A percentile compares a stretch with the other conserved stretches of the same genome.
Evolutionary conservation across 768 basidiomycete genomes (phyloP).

Genomic region (Cubamyces lactineus): DNA sequence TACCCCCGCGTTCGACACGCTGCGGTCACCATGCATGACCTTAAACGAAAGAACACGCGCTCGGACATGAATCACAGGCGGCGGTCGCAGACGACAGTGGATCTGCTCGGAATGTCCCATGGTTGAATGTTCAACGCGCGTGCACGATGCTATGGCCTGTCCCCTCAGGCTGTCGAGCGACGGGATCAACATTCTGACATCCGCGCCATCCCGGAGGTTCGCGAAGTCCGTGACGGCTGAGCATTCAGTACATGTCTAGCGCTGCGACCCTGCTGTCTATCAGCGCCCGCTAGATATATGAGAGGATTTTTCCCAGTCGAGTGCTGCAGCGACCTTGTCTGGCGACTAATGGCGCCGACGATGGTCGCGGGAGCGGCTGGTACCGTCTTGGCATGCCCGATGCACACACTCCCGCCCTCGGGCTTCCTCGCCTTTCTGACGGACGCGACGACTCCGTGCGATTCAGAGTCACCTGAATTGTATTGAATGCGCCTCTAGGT

Average conservation of each 20-base stretch:
- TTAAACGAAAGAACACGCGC: background rate
- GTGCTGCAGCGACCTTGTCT: background rate
- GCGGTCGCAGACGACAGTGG: background rate
- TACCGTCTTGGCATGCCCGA: background rate
- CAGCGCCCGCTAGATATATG: too few relatives aligned
- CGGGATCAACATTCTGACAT: too few relatives aligned
- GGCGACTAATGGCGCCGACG: constrained; percentile 3
- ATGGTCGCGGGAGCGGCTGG: constrained; percentile 9
- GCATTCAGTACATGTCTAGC: too few relatives aligned
- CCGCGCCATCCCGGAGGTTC: too few relatives aligned
- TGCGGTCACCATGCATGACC: constrained; percentile 5
- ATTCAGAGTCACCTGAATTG: background rate
- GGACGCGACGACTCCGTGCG: background rate
- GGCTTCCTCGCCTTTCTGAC: background rate
- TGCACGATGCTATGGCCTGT: too few relatives aligned
- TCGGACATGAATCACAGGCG: background rate
- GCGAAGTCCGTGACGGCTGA: background rate
- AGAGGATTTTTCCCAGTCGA: too few relatives aligned
- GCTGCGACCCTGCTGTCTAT: too few relatives aligned
- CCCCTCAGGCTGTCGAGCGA: too few relatives aligned
- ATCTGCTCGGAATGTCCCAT: too few relatives aligned
- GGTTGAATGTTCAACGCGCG: background rate
- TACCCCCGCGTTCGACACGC: background rate
- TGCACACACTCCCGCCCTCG: background rate
- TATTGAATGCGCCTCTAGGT: background rate